A percentile compares a stretch with the other conserved stretches of the same genome.
Evolutionary conservation across 108 stramenopile genomes (phyloP).

Genomic region (Nitzschia inconspicua): DNA sequence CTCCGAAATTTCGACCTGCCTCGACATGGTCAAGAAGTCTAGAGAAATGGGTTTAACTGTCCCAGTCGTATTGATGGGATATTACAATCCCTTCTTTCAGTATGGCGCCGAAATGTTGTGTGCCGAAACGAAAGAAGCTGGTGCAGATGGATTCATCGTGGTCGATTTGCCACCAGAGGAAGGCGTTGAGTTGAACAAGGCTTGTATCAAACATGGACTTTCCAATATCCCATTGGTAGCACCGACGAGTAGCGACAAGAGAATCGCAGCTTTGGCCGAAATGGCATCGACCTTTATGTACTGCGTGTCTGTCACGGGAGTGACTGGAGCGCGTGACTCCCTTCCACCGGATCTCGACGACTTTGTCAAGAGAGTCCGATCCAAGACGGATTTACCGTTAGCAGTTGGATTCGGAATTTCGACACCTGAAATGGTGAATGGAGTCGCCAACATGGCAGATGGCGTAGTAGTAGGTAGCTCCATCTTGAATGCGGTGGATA

Average conservation of each 20-base stretch:
- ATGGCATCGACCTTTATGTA: slow-evolving; percentile 92
- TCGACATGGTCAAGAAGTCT: slow-evolving; percentile 85
- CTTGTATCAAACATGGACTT: slow-evolving; percentile 82
- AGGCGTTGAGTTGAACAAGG: slow-evolving; percentile 73
- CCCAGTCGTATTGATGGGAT: slow-evolving; percentile 98
- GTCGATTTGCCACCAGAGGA: slow-evolving; percentile 98
- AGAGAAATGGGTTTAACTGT: slow-evolving; percentile 91
- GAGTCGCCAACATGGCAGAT: slow-evolving; percentile 90
- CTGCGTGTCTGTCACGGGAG: slow-evolving; percentile 97
- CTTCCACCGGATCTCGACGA: slow-evolving; percentile 87
- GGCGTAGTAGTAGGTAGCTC: slow-evolving; percentile 97
- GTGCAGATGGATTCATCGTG: slow-evolving; percentile 95
- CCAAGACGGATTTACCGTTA: slow-evolving; percentile 86
- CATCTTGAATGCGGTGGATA: slow-evolving; percentile 90
- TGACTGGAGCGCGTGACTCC: slow-evolving; percentile 85
- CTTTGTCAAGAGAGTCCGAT: slow-evolving; percentile 87
- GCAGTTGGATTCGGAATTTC: slow-evolving; percentile 98
- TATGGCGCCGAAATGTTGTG: slow-evolving; percentile 91
- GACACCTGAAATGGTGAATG: slow-evolving; percentile 83
- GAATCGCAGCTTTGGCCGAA: slow-evolving; percentile 82
- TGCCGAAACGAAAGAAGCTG: slow-evolving; percentile 69
- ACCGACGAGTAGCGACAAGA: slow-evolving; percentile 94
- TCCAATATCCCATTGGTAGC: slow-evolving; percentile 95
- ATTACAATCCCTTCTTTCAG: slow-evolving; percentile 97
- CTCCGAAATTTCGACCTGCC: slow-evolving; percentile 73